Evolutionary conservation across 2,329 filamentous ascomycete species (phyloP).

Genomic region (Cladosporium velox): DNA sequence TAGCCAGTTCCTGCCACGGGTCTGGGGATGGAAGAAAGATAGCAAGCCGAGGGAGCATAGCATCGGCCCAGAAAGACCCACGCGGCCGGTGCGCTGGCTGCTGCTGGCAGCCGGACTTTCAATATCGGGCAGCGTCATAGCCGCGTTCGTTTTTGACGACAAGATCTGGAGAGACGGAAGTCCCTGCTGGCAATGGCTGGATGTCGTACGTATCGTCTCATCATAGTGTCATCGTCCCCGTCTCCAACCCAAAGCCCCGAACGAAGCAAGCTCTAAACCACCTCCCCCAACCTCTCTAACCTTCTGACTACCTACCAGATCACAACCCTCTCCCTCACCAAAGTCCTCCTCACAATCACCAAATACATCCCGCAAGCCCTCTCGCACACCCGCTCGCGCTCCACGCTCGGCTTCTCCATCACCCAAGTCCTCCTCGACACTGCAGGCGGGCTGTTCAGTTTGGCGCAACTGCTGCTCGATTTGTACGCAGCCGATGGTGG

Average conservation of each 20-base stretch:
- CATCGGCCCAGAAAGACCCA: background rate
- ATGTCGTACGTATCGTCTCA: background rate
- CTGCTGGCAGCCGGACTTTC: background rate
- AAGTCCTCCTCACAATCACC: constrained; percentile 81
- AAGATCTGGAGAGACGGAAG: background rate
- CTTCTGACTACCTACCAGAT: constrained; percentile 42
- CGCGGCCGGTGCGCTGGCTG: background rate
- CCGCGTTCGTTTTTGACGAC: background rate
- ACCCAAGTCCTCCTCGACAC: constrained; percentile 81
- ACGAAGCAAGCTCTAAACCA: too few species aligned
- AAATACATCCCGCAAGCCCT: constrained; percentile 90
- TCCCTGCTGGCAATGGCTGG: background rate
- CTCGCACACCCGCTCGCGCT: constrained; percentile 80
- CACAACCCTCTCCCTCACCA: constrained; percentile 78
- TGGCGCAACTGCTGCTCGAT: constrained; percentile 81
- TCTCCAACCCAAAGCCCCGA: too few species aligned
- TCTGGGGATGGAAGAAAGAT: constrained; percentile 69
- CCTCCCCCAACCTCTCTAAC: too few species aligned
- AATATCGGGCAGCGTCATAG: background rate
- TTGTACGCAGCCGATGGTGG: too few species aligned
- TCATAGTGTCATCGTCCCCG: background rate
- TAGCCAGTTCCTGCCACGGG: constrained; percentile 69
- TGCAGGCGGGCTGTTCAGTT: constrained; percentile 75
- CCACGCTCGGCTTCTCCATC: constrained; percentile 74
- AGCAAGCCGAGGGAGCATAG: background rate